Base-by-base conservation (phyloP, 2,329 filamentous ascomycete genomes). In the Gnomoniopsis sp. region DNA sequence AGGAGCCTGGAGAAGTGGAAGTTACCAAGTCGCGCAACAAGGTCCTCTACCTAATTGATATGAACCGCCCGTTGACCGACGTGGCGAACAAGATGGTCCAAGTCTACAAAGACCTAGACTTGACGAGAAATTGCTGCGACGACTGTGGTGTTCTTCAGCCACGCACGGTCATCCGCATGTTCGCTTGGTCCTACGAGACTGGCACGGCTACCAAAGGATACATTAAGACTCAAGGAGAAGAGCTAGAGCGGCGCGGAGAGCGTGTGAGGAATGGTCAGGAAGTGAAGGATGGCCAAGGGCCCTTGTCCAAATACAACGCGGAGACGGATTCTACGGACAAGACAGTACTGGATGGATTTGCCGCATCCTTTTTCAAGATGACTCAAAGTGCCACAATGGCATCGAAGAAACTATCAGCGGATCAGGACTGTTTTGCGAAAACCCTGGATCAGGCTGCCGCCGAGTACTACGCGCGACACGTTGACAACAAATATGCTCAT, bases 101-200 rank as follows among this genome's bases (percentile, higher is more conserved):
- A 11, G 14, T 50, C 3, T 56, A 33, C 21, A 4, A 11, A 2
- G 17, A 51, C 3, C 12, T 57, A 23, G 49, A 21, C 0, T 23
- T 52, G 8, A 46, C 26, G 10, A 47, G 38, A 14, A 34, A 47
- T 2, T 21, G 17, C 6, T 1, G 21, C 3, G 34, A 52, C 21
- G 49, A n/a, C 7, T 21, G 33, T 1, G 34, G 26, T 8, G 14
- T 43, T 14, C n/a, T 17, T 22, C 17, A 19, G 12, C 33, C 49
- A 34, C 8, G 49, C 6, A 4, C 19, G 2, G 55, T 33, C 6
- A 36, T 58, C 10, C 30, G 55, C 3, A 44, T 58, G 44, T 44
- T 49, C 15, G 49, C 33, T 17, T 57, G 55, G 55, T 52, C 38
- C 55, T 10, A 44, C n/a, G 47, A 56, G 11, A 46, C 4, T 12